Percentiles rank a stretch among this genome's conserved stretches.
Conservation (phyloP, 768 basidiomycete genomes). For the Rhodotorula sphaerocarpa region DNA sequence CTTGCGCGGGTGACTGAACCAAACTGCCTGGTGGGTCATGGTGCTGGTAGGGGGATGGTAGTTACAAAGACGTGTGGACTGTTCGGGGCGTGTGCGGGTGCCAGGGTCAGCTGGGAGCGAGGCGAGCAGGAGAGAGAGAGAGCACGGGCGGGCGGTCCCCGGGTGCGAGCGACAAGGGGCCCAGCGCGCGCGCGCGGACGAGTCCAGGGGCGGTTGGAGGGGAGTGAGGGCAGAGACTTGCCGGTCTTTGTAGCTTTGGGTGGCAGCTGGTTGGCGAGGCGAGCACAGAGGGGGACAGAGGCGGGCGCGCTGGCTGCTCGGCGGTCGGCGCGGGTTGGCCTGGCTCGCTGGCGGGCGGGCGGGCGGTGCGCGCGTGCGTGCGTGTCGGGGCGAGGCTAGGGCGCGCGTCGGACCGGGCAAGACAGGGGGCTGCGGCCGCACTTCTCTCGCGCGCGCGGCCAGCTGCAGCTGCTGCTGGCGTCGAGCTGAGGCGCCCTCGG, state of each 20-base stretch:
- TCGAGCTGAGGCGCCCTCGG: neutral
- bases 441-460: no score
- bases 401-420: no score
- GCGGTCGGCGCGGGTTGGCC: no score
- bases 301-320: neutral
- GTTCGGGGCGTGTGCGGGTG: neutral
- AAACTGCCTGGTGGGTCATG: slow-evolving; percentile 40
- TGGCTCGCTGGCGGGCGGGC: neutral
- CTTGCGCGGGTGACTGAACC: slow-evolving; percentile 40
- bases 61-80: neutral
- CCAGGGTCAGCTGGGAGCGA: neutral
- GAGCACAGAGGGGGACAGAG: neutral
- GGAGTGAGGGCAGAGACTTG: no score
- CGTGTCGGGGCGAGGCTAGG: no score
- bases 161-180: no score
- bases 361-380: neutral
- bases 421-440: no score
- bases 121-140: neutral
- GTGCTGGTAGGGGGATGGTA: no score
- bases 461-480: neutral
- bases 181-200: no score
- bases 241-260: no score
- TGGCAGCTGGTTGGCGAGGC: no score
- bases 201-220: no score
- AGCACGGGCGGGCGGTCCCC: neutral